Conservation (phyloP, 2,329 filamentous ascomycete genomes). For the Verticillium longisporum region DNA sequence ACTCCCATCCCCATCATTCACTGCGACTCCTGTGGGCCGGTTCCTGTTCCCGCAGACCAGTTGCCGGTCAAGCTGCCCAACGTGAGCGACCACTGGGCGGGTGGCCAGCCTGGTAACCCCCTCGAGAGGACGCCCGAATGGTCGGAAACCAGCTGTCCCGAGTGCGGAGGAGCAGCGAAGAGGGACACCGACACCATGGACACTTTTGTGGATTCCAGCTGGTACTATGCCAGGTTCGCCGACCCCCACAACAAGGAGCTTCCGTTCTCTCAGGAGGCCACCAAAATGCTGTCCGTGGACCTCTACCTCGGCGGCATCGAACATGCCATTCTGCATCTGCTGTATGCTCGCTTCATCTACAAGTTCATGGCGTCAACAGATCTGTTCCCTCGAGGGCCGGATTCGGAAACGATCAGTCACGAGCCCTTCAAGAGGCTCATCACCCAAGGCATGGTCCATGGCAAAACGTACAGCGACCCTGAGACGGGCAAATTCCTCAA, state of each 20-base stretch:
- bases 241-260: conserved; percentile 58
- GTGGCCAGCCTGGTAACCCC: conserved; percentile 68
- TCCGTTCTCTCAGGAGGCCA: conserved; percentile 56
- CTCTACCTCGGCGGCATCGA: conserved; percentile 87
- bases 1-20: conserved; percentile 85
- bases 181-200: conserved; percentile 95
- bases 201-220: conserved; percentile 91
- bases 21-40: conserved; percentile 67
- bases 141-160: conserved; percentile 69
- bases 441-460: conserved; percentile 90
- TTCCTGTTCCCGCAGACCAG: conserved; percentile 69
- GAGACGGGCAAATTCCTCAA: conserved; percentile 68
- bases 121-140: conserved; percentile 66
- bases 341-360: conserved; percentile 86
- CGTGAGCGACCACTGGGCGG: conserved; percentile 61
- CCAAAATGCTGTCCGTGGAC: conserved; percentile 66
- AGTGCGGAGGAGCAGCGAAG: conserved; percentile 62
- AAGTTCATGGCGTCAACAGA: conserved; percentile 66
- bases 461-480: conserved; percentile 73
- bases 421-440: conserved; percentile 82
- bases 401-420: conserved; percentile 28
- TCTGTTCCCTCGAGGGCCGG: conserved; percentile 33
- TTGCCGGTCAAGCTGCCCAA: conserved; percentile 71
- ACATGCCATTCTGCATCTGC: conserved; percentile 82
- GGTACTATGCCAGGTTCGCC: conserved; percentile 81